Conservation (phyloP, 2,329 filamentous ascomycete species). For the Dactylellina leptospora region DNA sequence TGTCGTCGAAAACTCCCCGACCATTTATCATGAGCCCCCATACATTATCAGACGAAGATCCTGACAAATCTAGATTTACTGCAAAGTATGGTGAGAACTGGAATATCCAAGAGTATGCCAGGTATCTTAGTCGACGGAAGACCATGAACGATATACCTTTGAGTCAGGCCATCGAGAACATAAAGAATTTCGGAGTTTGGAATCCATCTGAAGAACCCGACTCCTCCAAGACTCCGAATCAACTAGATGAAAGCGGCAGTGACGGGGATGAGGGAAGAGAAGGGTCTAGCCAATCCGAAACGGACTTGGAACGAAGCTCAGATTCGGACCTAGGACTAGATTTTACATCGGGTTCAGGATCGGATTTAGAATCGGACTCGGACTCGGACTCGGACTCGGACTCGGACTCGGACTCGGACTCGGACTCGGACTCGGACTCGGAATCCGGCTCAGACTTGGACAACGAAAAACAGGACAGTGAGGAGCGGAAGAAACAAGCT, state of each 20-base stretch:
- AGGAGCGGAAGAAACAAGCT: conserved; percentile 9
- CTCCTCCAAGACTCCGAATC: too few species aligned
- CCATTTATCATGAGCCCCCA: too few species aligned
- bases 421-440: not conserved
- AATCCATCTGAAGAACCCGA: not conserved
- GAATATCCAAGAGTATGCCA: conserved; percentile 17
- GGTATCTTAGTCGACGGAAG: conserved; percentile 2
- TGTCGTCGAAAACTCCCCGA: too few species aligned
- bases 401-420: not conserved
- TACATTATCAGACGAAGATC: too few species aligned
- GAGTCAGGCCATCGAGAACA: conserved; percentile 21
- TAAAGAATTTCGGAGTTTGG: conserved; percentile 21
- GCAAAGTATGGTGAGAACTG: conserved; percentile 24
- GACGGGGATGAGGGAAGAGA: too few species aligned
- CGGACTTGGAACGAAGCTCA: too few species aligned
- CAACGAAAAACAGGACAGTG: not conserved
- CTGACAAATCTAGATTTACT: not conserved
- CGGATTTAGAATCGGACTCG: too few species aligned
- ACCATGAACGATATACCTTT: conserved; percentile 11
- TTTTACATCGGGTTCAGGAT: too few species aligned
- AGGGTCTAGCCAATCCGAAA: too few species aligned
- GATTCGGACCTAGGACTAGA: too few species aligned
- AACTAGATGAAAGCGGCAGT: too few species aligned
- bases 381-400: not conserved
- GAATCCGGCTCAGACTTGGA: not conserved